A percentile compares a stretch with the other conserved stretches of the same genome.
Conservation (phyloP, 345 rosid genomes). For the Eucalyptus decipiens region DNA sequence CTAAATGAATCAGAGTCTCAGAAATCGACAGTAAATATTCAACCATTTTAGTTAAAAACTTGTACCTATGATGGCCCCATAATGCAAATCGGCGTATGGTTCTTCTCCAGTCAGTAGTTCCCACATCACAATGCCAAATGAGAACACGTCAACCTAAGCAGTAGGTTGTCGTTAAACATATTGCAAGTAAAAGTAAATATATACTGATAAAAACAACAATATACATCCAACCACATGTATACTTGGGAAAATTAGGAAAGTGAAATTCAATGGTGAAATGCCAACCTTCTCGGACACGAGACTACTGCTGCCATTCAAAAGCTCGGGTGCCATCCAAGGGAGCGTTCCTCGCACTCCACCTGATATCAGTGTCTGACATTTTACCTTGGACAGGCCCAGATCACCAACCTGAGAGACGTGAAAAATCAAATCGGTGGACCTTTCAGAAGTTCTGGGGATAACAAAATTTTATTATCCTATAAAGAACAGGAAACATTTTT, state of each 20-base stretch:
- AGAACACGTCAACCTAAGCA: constrained; percentile 54
- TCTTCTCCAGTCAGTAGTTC: constrained; percentile 65
- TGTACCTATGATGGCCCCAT: constrained; percentile 61
- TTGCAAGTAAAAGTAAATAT: background rate
- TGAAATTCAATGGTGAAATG: background rate
- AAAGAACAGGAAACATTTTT: background rate
- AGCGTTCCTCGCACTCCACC: constrained; percentile 66
- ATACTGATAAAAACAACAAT: background rate
- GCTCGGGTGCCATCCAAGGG: constrained; percentile 72
- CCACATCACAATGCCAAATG: constrained; percentile 63
- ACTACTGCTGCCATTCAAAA: constrained; percentile 51
- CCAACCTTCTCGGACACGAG: constrained; percentile 55
- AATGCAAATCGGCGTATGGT: constrained; percentile 61
- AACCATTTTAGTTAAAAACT: background rate
- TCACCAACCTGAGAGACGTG: constrained; percentile 33
- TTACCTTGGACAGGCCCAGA: constrained; percentile 54
- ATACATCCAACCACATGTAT: background rate
- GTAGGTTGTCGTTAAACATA: background rate
- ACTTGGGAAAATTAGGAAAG: background rate
- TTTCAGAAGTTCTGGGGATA: background rate
- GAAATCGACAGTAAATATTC: background rate
- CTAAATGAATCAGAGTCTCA: constrained; percentile 7
- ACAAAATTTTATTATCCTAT: background rate
- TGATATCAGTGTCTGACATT: constrained; percentile 54
- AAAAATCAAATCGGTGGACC: background rate